Evolutionary conservation across 2,329 filamentous ascomycete species (phyloP), one percentile per base, ranked within the genome.

Genomic region (Emergomyces pasteurianus): DNA sequence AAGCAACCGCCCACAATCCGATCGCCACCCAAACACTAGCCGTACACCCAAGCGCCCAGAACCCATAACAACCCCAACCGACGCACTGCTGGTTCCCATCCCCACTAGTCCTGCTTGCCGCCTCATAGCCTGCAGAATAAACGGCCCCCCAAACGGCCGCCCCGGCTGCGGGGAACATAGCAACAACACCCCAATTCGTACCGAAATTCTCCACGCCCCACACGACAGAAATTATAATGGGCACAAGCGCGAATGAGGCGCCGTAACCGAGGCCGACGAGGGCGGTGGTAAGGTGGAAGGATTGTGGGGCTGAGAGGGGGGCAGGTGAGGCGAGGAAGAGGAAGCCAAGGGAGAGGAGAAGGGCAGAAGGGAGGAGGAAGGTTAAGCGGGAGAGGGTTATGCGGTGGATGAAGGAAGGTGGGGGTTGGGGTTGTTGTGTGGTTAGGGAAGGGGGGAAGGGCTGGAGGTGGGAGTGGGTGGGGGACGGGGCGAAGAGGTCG

Each of bases 161-260:
- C 0, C 92, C 94, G 0, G 88, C 76, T 0, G 94, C 94, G 2
- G 94, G 94, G 61, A 92, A 86, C 80, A 95, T 94, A 49, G 92
- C 91, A 8, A 97, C 86, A 63, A 97, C 92, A 10, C 94, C 94
- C 86, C 92, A 99, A 69, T 99, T 97, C 0, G 94, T 99, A 61
- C 90, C 94, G 71, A 99, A 97, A 72, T 97, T 99, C 78, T 97
- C 92, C 0, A 96, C 91, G 31, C 94, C 94, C 94, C 94, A 99
- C 53, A 99, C 92, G 10, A 96, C 91, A n/a, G 87, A 90, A 67
- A 96, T 88, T 61, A 97, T 89, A 65, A 97, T 92, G 1, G 94
- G 94, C 0, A 89, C 88, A 6, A 97, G 81, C 55, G 85, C 88
- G 78, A 97, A 99, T 26, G 92, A 84, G 38, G 92, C 92, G 52